Evolutionary conservation across 2,329 filamentous ascomycete species (phyloP).

Genomic region (Xylaria sp.): DNA sequence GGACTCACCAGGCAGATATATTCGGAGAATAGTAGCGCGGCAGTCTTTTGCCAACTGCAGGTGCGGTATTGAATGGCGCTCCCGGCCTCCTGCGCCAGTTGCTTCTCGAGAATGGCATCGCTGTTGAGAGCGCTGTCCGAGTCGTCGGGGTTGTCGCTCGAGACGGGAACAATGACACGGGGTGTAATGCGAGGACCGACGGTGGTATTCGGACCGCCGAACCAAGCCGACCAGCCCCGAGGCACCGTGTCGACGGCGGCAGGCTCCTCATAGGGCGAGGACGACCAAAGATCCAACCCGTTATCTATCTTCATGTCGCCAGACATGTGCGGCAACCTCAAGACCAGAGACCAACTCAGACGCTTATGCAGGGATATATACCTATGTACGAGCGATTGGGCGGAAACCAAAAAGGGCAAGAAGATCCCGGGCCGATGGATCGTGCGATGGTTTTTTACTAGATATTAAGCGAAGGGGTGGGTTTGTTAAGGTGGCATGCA

Average conservation of each 20-base stretch:
- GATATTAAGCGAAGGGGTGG: too few relatives aligned
- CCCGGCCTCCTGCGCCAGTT: slow-evolving; percentile 77
- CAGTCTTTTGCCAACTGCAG: slow-evolving; percentile 95
- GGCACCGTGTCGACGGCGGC: slow-evolving; percentile 53
- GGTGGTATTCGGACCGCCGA: slow-evolving; percentile 46
- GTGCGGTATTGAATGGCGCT: slow-evolving; percentile 90
- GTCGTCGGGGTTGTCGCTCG: slow-evolving; percentile 30
- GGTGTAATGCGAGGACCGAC: slow-evolving; percentile 60
- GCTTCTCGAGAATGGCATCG: slow-evolving; percentile 60
- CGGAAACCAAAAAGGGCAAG: background rate
- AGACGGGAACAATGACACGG: slow-evolving; percentile 43
- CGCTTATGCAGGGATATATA: background rate
- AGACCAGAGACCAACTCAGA: too few relatives aligned
- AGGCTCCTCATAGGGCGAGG: slow-evolving; percentile 51
- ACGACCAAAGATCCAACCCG: slow-evolving; percentile 31
- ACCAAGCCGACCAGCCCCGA: slow-evolving; percentile 45
- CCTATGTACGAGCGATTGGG: background rate
- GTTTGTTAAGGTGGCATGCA: background rate
- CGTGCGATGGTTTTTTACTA: too few relatives aligned
- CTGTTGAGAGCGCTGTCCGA: slow-evolving; percentile 53
- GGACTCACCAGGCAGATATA: slow-evolving; percentile 79
- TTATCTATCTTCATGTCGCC: slow-evolving; percentile 32
- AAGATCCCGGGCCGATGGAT: background rate
- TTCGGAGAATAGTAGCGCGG: slow-evolving; percentile 88
- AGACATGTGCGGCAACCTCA: background rate